phyloP scores from a whole-genome alignment of 345 rosid species.

The Lepidium didymum region DNA sequence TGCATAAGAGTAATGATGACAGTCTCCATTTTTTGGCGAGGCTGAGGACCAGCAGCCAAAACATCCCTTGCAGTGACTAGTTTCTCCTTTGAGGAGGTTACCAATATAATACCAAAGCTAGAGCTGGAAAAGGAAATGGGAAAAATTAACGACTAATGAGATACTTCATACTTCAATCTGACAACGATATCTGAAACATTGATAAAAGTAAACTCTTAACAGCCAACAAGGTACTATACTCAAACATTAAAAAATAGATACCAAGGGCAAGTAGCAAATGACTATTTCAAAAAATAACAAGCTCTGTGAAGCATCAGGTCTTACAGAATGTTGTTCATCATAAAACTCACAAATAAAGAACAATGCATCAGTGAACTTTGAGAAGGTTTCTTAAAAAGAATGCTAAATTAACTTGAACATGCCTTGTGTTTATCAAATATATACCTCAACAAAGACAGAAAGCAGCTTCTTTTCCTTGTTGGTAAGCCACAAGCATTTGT shows the following conservation, averaged over 20 bases:
- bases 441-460: constrained; percentile 6
- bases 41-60: constrained; percentile 70
- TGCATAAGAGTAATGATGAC: constrained; percentile 74
- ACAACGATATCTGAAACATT: neutral
- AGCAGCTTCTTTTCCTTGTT: neutral
- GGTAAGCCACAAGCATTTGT: neutral
- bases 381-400: neutral
- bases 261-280: neutral
- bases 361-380: neutral
- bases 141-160: neutral
- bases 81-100: constrained; percentile 56
- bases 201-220: neutral
- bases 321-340: neutral
- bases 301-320: constrained; percentile 1
- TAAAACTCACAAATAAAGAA: constrained; percentile 5
- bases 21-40: constrained; percentile 63
- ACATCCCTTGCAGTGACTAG: constrained; percentile 66
- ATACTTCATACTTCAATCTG: neutral
- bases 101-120: constrained; percentile 66
- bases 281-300: neutral
- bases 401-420: neutral
- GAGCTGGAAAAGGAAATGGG: constrained; percentile 41
- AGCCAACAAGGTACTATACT: neutral
- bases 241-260: neutral
- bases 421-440: neutral